phyloP scores from a whole-genome alignment of 1,284 basidiomycete species.

The Cutaneotrichosporon dermatis region DNA sequence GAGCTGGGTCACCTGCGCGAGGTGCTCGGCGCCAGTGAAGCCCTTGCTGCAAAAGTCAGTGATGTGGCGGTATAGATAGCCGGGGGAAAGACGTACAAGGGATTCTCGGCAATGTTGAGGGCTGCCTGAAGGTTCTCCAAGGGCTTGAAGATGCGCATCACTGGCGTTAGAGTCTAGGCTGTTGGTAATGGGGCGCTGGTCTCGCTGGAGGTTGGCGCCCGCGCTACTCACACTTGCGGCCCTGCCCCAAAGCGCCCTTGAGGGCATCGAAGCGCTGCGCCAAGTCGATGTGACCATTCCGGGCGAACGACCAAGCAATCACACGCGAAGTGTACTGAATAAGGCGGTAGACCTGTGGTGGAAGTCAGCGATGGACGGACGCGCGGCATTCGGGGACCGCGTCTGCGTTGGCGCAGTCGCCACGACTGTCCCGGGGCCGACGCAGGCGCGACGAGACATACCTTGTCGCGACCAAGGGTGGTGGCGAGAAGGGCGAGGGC shows the following conservation, averaged over 20 bases:
- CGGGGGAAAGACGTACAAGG: slow-evolving; percentile 36
- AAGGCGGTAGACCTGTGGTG: slow-evolving; percentile 71
- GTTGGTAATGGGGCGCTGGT: too few species aligned
- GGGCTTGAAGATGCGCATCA: slow-evolving; percentile 89
- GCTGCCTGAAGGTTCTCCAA: slow-evolving; percentile 92
- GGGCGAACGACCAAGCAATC: slow-evolving; percentile 74
- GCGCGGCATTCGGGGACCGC: not conserved
- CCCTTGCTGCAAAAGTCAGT: slow-evolving; percentile 24
- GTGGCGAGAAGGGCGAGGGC: slow-evolving; percentile 71
- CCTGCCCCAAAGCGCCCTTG: slow-evolving; percentile 70
- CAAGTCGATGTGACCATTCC: slow-evolving; percentile 60
- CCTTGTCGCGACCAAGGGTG: slow-evolving; percentile 86
- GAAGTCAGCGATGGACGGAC: not conserved
- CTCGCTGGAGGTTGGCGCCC: too few species aligned
- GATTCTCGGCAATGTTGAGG: slow-evolving; percentile 63
- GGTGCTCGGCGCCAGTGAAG: slow-evolving; percentile 50
- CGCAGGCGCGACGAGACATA: slow-evolving; percentile 25
- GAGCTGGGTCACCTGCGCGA: slow-evolving; percentile 77
- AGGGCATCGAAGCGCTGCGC: slow-evolving; percentile 72
- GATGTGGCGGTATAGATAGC: not conserved
- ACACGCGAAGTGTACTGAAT: slow-evolving; percentile 90
- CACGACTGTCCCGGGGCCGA: not conserved
- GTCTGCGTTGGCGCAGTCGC: not conserved
- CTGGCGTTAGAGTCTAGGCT: slow-evolving; percentile 49
- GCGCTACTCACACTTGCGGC: slow-evolving; percentile 64